These are phyloP conservation scores for Spongiforma sp. DNA, from an alignment of 1,284 basidiomycete genomes.

Conservation along the genomic window DNA sequence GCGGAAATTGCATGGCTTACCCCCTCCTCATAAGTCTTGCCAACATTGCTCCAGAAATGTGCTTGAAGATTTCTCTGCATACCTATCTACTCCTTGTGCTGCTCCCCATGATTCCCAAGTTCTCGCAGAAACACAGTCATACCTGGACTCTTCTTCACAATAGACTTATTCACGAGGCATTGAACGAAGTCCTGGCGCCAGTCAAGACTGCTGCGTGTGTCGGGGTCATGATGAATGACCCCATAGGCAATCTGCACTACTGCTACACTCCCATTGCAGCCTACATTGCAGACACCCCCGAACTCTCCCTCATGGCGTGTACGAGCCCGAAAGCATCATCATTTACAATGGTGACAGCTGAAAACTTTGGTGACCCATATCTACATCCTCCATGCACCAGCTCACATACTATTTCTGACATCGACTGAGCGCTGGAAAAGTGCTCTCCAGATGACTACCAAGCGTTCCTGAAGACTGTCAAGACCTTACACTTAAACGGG, in stretches of 20 bases:
- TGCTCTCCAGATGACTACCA: background rate
- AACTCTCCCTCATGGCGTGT: background rate
- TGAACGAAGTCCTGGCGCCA: conserved; percentile 35
- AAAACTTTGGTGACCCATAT: background rate
- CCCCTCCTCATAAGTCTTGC: conserved; percentile 10
- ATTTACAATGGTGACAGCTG: background rate
- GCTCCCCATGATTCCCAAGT: conserved; percentile 36
- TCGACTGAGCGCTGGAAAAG: background rate
- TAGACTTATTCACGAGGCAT: conserved; percentile 33
- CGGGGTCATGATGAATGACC: conserved; percentile 36
- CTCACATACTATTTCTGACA: background rate
- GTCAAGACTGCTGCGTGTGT: conserved; percentile 35
- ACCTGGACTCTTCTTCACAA: conserved; percentile 1
- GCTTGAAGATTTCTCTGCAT: conserved; percentile 36
- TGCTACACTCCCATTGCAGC: background rate
- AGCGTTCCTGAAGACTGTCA: conserved; percentile 1
- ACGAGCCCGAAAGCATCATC: background rate
- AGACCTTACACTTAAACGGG: background rate
- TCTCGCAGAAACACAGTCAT: conserved; percentile 7
- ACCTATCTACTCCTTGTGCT: conserved; percentile 37
- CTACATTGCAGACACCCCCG: conserved; percentile 4
- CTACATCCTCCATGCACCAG: background rate
- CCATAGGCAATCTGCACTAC: conserved; percentile 20
- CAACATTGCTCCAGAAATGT: conserved; percentile 17
- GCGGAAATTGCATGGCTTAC: conserved; percentile 33